Evolutionary conservation across 306 rosid species (phyloP).

Genomic region (Quercus variabilis): DNA sequence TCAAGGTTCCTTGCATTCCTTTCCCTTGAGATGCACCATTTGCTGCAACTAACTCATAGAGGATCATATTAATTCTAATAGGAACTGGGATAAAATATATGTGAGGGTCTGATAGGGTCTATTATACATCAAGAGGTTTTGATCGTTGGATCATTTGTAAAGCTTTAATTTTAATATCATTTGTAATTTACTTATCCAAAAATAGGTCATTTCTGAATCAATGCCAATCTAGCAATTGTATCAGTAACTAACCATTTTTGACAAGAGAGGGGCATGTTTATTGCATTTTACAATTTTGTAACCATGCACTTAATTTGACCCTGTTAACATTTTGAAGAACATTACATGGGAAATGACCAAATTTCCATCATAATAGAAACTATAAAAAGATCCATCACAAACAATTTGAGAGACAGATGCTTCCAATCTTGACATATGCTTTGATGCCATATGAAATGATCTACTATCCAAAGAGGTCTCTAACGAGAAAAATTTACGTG

Average conservation of each 20-base stretch:
- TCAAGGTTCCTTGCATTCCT: no score
- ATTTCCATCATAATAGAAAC: not conserved
- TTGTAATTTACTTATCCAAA: not conserved
- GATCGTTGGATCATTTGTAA: not conserved
- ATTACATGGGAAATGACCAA: not conserved
- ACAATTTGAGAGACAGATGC: not conserved
- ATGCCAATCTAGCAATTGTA: not conserved
- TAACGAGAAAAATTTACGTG: not conserved
- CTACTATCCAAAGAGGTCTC: not conserved
- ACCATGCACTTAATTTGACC: not conserved
- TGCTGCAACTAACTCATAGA: not conserved
- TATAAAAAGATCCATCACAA: not conserved
- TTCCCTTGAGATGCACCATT: not conserved
- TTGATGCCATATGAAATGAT: not conserved
- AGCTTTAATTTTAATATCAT: not conserved
- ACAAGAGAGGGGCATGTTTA: not conserved
- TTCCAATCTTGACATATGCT: not conserved
- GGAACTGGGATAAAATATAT: not conserved
- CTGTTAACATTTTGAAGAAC: not conserved
- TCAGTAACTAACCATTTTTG: not conserved
- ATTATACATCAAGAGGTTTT: not conserved
- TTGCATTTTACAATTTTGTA: not conserved
- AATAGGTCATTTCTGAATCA: not conserved
- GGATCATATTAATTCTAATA: not conserved
- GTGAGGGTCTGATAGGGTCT: not conserved